These are phyloP conservation scores for Candida nemodendra DNA, from an alignment of 805 yeast genomes.

Conservation along the genomic window DNA sequence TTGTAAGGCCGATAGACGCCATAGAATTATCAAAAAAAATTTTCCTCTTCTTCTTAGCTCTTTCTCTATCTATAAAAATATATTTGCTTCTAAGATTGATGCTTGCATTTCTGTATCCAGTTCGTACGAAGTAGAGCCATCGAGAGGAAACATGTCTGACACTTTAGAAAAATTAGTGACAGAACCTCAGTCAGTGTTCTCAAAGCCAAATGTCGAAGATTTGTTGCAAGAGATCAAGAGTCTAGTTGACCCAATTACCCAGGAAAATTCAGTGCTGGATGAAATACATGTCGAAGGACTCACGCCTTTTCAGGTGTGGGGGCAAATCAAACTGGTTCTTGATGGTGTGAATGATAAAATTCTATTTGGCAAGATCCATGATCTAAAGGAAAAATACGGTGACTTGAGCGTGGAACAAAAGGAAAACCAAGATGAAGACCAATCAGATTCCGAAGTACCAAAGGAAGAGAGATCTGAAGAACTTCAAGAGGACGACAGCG, in stretches of 20 bases:
- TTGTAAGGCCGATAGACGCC: too few relatives aligned
- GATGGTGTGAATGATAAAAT: conserved; percentile 73
- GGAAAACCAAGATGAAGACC: conserved; percentile 25
- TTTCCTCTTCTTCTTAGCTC: too few relatives aligned
- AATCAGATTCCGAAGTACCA: conserved; percentile 20
- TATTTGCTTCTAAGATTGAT: too few relatives aligned
- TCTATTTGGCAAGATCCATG: conserved; percentile 54
- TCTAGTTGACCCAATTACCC: conserved; percentile 54
- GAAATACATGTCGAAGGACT: conserved; percentile 82
- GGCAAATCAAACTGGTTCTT: conserved; percentile 81
- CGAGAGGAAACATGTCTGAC: too few relatives aligned
- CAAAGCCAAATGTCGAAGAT: conserved; percentile 12
- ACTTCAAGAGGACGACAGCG: conserved; percentile 28
- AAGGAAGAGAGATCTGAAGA: conserved; percentile 13
- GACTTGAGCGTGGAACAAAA: conserved; percentile 18
- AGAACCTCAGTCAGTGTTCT: conserved; percentile 21
- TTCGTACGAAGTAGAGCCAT: too few relatives aligned
- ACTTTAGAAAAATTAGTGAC: conserved; percentile 16
- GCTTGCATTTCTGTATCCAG: too few relatives aligned
- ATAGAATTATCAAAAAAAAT: too few relatives aligned
- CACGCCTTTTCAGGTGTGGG: conserved; percentile 90
- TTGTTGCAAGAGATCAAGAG: conserved; percentile 40
- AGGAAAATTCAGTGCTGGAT: conserved; percentile 61
- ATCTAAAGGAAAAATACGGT: conserved; percentile 39
- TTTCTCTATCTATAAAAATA: too few relatives aligned